phyloP scores from a whole-genome alignment of 345 rosid genomes.

The Populus ilicifolia region DNA sequence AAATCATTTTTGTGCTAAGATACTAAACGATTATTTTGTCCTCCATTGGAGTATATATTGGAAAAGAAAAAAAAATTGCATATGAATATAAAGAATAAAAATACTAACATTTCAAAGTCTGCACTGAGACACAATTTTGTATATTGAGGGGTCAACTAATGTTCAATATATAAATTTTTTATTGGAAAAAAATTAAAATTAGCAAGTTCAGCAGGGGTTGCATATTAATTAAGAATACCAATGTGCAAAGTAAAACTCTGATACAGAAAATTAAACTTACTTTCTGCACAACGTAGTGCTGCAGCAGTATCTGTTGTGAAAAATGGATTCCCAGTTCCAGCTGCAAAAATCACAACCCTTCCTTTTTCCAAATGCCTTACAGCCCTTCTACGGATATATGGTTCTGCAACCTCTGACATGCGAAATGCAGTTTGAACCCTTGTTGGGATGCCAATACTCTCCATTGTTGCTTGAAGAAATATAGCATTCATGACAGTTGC shows the following conservation, averaged over 20 bases:
- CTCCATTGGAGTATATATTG: background rate
- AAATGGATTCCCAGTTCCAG: slow-evolving; percentile 95
- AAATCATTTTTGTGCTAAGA: background rate
- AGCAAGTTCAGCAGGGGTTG: background rate
- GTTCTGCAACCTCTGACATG: slow-evolving; percentile 97
- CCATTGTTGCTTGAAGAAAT: slow-evolving; percentile 96
- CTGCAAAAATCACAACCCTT: slow-evolving; percentile 95
- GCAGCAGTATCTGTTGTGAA: slow-evolving; percentile 97
- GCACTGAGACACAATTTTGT: background rate
- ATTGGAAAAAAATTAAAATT: background rate
- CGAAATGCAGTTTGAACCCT: slow-evolving; percentile 94
- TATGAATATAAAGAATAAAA: background rate
- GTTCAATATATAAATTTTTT: background rate
- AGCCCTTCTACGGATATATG: slow-evolving; percentile 82
- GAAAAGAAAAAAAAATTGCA: background rate
- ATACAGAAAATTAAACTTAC: slow-evolving; percentile 37
- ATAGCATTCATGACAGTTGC: slow-evolving; percentile 99
- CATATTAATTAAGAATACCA: background rate
- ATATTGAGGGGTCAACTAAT: background rate
- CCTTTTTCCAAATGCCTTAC: slow-evolving; percentile 94
- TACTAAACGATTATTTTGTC: background rate
- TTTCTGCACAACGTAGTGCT: slow-evolving; percentile 95
- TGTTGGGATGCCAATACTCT: slow-evolving; percentile 90
- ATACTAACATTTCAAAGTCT: too few species aligned
- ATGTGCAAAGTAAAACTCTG: background rate